A percentile compares a stretch with the other conserved stretches of the same genome.
Conservation (phyloP, 2,329 filamentous ascomycete species). For the Metarhizium guizhouense region DNA sequence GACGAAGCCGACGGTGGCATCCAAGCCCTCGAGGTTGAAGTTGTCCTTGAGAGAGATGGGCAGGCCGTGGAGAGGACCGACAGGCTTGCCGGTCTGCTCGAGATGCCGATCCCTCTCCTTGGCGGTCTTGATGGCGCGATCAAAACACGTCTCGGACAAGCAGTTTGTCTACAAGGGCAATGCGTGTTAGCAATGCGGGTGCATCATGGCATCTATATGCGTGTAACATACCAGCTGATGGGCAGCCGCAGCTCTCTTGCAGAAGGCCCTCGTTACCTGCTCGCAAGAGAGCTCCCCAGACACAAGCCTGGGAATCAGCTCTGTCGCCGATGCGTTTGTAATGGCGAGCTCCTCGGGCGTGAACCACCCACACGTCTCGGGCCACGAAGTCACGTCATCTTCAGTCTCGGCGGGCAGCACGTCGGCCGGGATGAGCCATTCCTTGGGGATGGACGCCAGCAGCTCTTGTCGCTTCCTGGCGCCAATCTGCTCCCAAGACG, state of each 20-base stretch:
- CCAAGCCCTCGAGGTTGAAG: constrained; percentile 52
- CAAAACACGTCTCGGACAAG: constrained; percentile 45
- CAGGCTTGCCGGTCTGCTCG: constrained; percentile 32
- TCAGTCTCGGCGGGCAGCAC: constrained; percentile 44
- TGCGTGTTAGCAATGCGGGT: neutral
- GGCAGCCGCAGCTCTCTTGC: constrained; percentile 43
- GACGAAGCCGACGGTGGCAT: constrained; percentile 55
- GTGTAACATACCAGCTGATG: constrained; percentile 41
- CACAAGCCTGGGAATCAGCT: constrained; percentile 29
- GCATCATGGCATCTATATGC: neutral
- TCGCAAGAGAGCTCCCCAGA: constrained; percentile 27
- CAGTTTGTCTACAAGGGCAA: constrained; percentile 31
- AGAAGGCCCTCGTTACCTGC: constrained; percentile 39
- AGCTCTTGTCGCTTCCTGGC: constrained; percentile 35
- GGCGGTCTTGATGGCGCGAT: constrained; percentile 40
- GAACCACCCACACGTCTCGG: constrained; percentile 50
- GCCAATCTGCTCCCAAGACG: constrained; percentile 31
- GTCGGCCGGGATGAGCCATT: constrained; percentile 46
- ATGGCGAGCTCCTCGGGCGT: constrained; percentile 36
- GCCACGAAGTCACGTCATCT: constrained; percentile 48
- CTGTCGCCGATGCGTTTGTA: constrained; percentile 33
- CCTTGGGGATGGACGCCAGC: constrained; percentile 40
- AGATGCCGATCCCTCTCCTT: constrained; percentile 40
- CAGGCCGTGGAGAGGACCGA: constrained; percentile 57
- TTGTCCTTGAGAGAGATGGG: constrained; percentile 63